These are phyloP conservation scores for Scedosporium dehoogii DNA, from an alignment of 2,329 filamentous ascomycete genomes.

Conservation along the genomic window DNA sequence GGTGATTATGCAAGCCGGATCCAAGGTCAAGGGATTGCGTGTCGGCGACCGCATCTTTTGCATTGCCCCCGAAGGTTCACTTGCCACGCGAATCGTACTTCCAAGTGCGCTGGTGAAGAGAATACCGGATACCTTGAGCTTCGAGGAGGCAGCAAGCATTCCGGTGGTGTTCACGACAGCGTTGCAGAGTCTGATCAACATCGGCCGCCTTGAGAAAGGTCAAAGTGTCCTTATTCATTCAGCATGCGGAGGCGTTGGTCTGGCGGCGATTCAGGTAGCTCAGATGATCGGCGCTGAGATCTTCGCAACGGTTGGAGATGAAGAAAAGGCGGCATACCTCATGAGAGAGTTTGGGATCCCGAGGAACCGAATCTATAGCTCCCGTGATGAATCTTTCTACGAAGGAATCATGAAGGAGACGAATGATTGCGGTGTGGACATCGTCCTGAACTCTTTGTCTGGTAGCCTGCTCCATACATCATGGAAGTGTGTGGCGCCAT, in stretches of 20 bases:
- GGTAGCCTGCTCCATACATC: constrained; percentile 31
- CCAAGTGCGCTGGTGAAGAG: constrained; percentile 21
- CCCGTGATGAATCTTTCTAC: constrained; percentile 14
- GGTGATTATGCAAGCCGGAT: constrained; percentile 21
- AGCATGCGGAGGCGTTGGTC: constrained; percentile 27
- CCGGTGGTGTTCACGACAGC: constrained; percentile 31
- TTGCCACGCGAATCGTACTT: constrained; percentile 18
- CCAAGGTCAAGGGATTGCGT: constrained; percentile 50
- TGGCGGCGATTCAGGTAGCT: constrained; percentile 27
- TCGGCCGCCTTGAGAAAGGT: constrained; percentile 25
- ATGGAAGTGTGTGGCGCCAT: constrained; percentile 32
- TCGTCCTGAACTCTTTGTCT: constrained; percentile 47
- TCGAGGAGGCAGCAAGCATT: constrained; percentile 27
- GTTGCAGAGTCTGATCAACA: constrained; percentile 26
- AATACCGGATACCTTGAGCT: constrained; percentile 26
- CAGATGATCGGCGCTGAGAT: constrained; percentile 29
- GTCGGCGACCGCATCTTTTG: constrained; percentile 58
- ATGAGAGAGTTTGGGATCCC: constrained; percentile 26
- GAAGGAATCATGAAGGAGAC: constrained; percentile 17
- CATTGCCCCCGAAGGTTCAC: constrained; percentile 14
- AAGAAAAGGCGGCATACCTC: constrained; percentile 29
- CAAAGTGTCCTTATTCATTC: constrained; percentile 30
- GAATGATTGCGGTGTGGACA: constrained; percentile 51
- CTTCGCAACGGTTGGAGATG: constrained; percentile 29
- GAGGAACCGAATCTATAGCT: constrained; percentile 19